Evolutionary conservation across 306 rosid species (phyloP), one percentile per base, ranked within the genome.

Genomic region (Geum urbanum): DNA sequence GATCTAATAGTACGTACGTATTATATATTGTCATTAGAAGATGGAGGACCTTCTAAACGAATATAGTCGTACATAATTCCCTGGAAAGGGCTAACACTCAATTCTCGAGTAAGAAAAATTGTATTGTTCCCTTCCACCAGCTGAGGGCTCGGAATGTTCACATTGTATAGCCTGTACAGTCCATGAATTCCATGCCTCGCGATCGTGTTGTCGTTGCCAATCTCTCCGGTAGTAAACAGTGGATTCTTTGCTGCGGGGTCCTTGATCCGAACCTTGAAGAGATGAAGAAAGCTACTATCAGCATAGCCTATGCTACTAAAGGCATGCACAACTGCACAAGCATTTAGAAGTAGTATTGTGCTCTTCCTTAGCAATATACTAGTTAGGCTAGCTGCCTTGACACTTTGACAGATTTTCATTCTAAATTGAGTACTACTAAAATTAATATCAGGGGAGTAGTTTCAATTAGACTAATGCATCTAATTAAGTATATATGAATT

Each of bases 141-240:
- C 18, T 27, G 57, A 22, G 53, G 9, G 6, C 81, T 63, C 0
- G 74, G 62, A 59, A 72, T 60, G 50, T 27, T 70, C 43, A 78
- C 45, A 47, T 18, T 67, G 39, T 15, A 78, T 1, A 78, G 70
- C 66, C 81, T 14, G 56, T 72, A 78, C 9, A 72, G 74, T 24
- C 81, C 81, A 15, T 78, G 81, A 52, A 78, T 72, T 59, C 81
- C 81, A 72, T 78, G 77, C 37, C 81, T 67, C 0, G 81, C 77
- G 1, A 78, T 78, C 3, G 81, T 72, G 57, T 78, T 78, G 53
- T 78, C 81, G 20, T 59, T 14, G 24, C 77, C 81, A 40, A 78
- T 67, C 52, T 12, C 14, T 72, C 74, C 77, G 18, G 74, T 59
- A 0, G 74, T 48, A 60, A 78, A 72, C 9, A 50, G 8, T 7